phyloP scores from a whole-genome alignment of 129 eudicot species.

The Flaveria linearis region DNA sequence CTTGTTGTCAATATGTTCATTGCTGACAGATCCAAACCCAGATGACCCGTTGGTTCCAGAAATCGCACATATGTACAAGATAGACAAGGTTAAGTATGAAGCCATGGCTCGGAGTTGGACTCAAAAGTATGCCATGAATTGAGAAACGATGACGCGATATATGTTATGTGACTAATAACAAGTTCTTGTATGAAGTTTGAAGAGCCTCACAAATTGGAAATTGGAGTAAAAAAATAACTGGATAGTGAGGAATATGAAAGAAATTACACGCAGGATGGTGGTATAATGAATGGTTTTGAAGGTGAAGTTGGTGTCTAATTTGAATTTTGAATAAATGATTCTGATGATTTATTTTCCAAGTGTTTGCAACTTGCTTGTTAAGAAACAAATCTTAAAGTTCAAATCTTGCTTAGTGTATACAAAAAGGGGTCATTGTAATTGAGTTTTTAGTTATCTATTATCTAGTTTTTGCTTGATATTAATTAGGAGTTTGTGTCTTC shows the following conservation, averaged over 20 bases:
- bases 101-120: constrained; percentile 82
- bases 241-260: constrained; percentile 20
- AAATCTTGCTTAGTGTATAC: no score
- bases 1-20: constrained; percentile 68
- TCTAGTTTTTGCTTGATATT: no score
- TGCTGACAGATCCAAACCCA: constrained; percentile 77
- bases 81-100: constrained; percentile 65
- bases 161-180: constrained; percentile 30
- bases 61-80: constrained; percentile 75
- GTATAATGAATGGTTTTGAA: constrained; percentile 33
- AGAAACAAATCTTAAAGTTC: no score
- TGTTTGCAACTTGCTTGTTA: no score
- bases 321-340: constrained; percentile 25
- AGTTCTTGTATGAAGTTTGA: constrained; percentile 38
- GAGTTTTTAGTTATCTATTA: no score
- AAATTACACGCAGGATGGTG: constrained; percentile 17
- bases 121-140: constrained; percentile 75
- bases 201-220: constrained; percentile 29
- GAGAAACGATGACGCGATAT: constrained; percentile 21
- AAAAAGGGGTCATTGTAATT: no score
- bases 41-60: constrained; percentile 85
- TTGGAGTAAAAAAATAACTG: background rate
- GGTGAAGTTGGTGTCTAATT: constrained; percentile 23
- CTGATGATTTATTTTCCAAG: no score
- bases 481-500: no score